phyloP scores from a whole-genome alignment of 352 stramenopile genomes.

The Pythium sukuiense region DNA sequence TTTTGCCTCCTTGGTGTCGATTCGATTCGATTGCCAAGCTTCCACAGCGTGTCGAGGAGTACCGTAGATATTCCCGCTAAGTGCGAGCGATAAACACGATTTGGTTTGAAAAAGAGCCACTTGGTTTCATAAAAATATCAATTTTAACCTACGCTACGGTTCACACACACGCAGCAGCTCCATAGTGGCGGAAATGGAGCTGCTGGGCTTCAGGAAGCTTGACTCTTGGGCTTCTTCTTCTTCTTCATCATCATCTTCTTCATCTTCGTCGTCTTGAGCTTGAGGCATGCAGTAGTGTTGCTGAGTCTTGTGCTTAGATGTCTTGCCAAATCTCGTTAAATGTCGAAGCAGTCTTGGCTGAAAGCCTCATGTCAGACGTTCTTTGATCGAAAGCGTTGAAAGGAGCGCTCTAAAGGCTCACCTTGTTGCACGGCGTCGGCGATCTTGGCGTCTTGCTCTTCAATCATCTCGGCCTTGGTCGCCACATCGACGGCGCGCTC shows the following conservation, averaged over 20 bases:
- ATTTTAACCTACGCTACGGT: neutral
- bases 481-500: conserved; percentile 73
- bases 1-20: conserved; percentile 20
- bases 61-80: neutral
- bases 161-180: neutral
- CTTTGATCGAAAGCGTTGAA: conserved; percentile 78
- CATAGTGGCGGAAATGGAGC: neutral
- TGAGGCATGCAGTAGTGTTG: neutral
- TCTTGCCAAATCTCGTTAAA: conserved; percentile 46
- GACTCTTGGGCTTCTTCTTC: neutral
- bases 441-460: conserved; percentile 82
- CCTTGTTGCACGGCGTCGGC: conserved; percentile 76
- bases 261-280: neutral
- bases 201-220: neutral
- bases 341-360: conserved; percentile 37
- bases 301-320: conserved; percentile 22
- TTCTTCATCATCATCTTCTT: neutral
- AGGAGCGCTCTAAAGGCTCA: conserved; percentile 69
- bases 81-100: neutral
- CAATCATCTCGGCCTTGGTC: conserved; percentile 70
- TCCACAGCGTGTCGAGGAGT: neutral
- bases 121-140: conserved; percentile 3
- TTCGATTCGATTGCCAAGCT: conserved; percentile 2
- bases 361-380: conserved; percentile 54
- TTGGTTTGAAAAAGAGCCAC: neutral